phyloP scores from a whole-genome alignment of 2,329 filamentous ascomycete species.

The Hymenoscyphus occultus region DNA sequence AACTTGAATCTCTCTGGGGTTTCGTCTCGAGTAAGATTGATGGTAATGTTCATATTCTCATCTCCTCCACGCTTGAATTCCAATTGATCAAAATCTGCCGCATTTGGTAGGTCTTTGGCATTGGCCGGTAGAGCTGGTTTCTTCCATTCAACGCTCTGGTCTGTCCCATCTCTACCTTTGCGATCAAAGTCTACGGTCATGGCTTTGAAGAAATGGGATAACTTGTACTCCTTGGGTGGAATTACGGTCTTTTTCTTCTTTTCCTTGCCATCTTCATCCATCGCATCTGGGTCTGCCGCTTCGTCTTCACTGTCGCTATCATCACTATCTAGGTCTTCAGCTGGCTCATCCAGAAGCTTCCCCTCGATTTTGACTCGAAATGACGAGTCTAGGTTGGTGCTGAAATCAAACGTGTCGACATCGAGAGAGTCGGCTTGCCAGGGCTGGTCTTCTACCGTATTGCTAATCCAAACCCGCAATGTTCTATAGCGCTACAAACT shows the following conservation, averaged over 20 bases:
- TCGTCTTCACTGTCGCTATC: slow-evolving; percentile 48
- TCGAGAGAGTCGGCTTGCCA: slow-evolving; percentile 76
- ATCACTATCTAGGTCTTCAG: slow-evolving; percentile 50
- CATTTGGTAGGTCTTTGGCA: slow-evolving; percentile 51
- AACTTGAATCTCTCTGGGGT: slow-evolving; percentile 80
- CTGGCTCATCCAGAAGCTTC: slow-evolving; percentile 69
- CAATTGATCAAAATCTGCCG: slow-evolving; percentile 82
- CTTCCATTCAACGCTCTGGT: slow-evolving; percentile 76
- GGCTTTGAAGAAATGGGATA: slow-evolving; percentile 81
- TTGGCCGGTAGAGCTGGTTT: slow-evolving; percentile 62
- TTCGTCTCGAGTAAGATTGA: slow-evolving; percentile 83
- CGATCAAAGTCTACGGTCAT: slow-evolving; percentile 72
- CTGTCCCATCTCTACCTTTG: slow-evolving; percentile 52
- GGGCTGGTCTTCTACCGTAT: slow-evolving; percentile 89
- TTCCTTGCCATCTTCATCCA: slow-evolving; percentile 55
- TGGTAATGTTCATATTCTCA: slow-evolving; percentile 85
- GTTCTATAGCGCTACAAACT: slow-evolving; percentile 67
- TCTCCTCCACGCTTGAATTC: slow-evolving; percentile 90
- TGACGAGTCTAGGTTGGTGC: slow-evolving; percentile 70
- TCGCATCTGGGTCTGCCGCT: slow-evolving; percentile 40
- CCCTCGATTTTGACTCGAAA: slow-evolving; percentile 94
- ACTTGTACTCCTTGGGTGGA: slow-evolving; percentile 51
- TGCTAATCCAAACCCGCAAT: slow-evolving; percentile 89
- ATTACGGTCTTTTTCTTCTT: slow-evolving; percentile 40
- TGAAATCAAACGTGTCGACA: slow-evolving; percentile 77